These are phyloP conservation scores for Taxillus chinensis DNA, from an alignment of 164 flowering plant genomes.

Conservation along the genomic window DNA sequence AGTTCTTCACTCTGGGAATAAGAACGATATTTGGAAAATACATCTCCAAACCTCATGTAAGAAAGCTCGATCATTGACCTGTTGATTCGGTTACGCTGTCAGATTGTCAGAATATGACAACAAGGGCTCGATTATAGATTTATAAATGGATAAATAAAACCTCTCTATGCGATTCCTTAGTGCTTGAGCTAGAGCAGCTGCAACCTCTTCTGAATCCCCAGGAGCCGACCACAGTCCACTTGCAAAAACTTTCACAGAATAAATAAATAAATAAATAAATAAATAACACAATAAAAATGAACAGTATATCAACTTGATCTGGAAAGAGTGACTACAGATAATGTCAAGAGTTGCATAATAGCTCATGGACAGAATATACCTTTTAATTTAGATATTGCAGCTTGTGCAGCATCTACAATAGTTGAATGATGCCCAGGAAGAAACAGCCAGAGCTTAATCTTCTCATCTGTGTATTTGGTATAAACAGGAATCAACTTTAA, in stretches of 20 bases:
- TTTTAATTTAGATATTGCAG: constrained; percentile 72
- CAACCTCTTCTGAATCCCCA: constrained; percentile 96
- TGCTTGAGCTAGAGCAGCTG: constrained; percentile 87
- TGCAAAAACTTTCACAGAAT: constrained; percentile 51
- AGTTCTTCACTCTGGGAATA: constrained; percentile 54
- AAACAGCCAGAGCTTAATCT: constrained; percentile 97
- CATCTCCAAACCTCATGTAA: constrained; percentile 91
- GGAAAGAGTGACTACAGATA: background rate
- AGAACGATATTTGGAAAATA: constrained; percentile 58
- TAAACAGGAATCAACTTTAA: background rate
- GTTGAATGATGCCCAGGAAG: constrained; percentile 80
- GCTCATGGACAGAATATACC: constrained; percentile 30
- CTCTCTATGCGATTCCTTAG: constrained; percentile 81
- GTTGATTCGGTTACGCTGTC: constrained; percentile 16
- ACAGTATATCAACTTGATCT: background rate
- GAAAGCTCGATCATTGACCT: constrained; percentile 64
- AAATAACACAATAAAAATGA: background rate
- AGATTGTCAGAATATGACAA: constrained; percentile 5
- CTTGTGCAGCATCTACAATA: constrained; percentile 61
- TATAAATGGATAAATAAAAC: constrained; percentile 22
- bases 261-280: background rate
- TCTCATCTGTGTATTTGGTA: constrained; percentile 58
- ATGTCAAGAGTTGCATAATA: background rate
- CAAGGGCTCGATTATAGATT: background rate
- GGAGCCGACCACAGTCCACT: constrained; percentile 95